A percentile compares a stretch with the other conserved stretches of the same genome.
Conservation (phyloP, 129 eudicot genomes). For the Lactuca saligna region DNA sequence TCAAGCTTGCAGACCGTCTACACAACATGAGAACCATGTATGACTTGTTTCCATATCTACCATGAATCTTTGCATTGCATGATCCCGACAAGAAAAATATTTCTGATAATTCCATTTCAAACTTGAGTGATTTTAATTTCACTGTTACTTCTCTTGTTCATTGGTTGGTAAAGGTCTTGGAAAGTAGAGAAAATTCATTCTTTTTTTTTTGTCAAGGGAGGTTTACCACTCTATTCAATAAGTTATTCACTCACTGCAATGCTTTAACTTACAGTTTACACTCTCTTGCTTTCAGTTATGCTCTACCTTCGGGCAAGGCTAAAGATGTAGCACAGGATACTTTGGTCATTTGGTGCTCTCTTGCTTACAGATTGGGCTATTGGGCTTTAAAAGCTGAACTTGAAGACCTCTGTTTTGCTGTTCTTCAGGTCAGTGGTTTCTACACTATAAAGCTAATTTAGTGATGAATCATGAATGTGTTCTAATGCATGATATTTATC, state of each 20-base stretch:
- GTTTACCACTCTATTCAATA: background rate
- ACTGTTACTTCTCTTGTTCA: background rate
- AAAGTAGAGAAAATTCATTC: background rate
- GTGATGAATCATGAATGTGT: background rate
- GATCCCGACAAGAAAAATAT: too few species aligned
- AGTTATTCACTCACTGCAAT: too few species aligned
- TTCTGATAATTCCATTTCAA: too few species aligned
- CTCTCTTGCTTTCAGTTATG: slow-evolving; percentile 58
- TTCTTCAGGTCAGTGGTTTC: slow-evolving; percentile 63
- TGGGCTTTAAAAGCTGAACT: slow-evolving; percentile 98
- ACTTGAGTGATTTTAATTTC: slow-evolving; percentile 25
- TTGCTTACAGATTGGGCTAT: slow-evolving; percentile 90
- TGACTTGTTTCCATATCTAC: too few species aligned
- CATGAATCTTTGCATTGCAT: too few species aligned
- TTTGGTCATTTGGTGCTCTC: slow-evolving; percentile 93
- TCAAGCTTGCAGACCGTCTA: slow-evolving; percentile 98
- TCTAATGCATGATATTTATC: too few species aligned
- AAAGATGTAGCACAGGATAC: slow-evolving; percentile 97
- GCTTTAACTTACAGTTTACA: background rate
- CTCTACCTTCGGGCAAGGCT: slow-evolving; percentile 80
- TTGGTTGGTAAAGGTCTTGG: background rate
- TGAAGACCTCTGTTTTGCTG: slow-evolving; percentile 97
- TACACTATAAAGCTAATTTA: slow-evolving; percentile 8
- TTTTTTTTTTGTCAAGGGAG: background rate
- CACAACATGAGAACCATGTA: too few species aligned